A percentile compares a stretch with the other conserved stretches of the same genome.
Evolutionary conservation across 73 alveolate genomes (phyloP).

Genomic region (Paramecium primaurelia): DNA sequence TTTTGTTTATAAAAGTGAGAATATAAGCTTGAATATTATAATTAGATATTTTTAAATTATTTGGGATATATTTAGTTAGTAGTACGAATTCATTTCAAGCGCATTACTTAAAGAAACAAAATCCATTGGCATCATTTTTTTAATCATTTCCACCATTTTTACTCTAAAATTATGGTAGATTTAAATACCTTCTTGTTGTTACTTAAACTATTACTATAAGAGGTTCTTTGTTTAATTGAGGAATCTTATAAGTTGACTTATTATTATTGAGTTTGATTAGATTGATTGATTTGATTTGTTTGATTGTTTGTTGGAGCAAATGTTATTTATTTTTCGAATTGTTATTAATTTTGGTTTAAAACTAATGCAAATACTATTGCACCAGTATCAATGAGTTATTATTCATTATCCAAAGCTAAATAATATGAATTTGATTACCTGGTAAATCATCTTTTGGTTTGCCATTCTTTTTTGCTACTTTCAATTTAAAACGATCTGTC

Average conservation of each 20-base stretch:
- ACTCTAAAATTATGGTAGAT: background rate
- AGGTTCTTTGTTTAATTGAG: background rate
- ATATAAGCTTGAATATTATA: background rate
- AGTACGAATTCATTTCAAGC: background rate
- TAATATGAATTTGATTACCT: background rate
- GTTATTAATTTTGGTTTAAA: background rate
- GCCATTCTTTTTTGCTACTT: conserved; percentile 41
- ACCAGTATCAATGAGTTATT: conserved; percentile 11
- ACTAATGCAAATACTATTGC: background rate
- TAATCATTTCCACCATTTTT: background rate
- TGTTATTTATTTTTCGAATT: background rate
- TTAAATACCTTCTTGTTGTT: background rate
- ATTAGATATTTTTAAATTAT: background rate
- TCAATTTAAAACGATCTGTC: background rate
- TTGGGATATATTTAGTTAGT: background rate
- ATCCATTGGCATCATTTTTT: background rate
- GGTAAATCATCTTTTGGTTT: conserved; percentile 40
- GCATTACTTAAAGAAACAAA: conserved; percentile 22
- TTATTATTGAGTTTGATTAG: background rate
- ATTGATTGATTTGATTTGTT: background rate
- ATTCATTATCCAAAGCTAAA: background rate
- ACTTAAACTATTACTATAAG: conserved; percentile 9
- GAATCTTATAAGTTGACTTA: background rate
- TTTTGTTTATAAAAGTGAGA: background rate
- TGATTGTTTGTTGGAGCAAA: background rate